Evolutionary conservation across 1,139 yeast species (phyloP), one percentile per base, ranked within the genome.

Genomic region (Suhomyces guaymorum): DNA sequence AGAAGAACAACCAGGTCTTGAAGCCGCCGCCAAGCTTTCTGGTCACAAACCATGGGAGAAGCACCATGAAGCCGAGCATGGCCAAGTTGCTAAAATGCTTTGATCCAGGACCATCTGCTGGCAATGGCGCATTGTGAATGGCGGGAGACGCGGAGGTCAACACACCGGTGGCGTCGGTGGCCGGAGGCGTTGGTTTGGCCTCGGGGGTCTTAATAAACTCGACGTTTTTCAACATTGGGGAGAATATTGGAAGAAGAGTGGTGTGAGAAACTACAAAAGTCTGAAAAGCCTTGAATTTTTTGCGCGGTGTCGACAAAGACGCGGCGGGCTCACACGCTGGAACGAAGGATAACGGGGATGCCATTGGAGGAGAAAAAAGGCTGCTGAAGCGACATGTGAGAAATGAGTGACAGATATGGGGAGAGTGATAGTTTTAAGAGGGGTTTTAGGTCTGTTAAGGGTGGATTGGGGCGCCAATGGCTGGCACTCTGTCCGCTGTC

Each of bases 101-200:
- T 26, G 89, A 72, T 17, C 95, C 90, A 5, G 96, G 88, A 27
- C 96, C 97, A 59, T 88, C 97, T 6, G 95, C 96, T 24, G 95
- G 89, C 46, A 87, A 70, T 15, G 90, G 90, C 8, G 94, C 95
- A 58, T 88, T 88, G 51, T 82, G 77, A 57, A 88, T 88, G 9
- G 94, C 67, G 22, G 95, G 95, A 33, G 72, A 62, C 31, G 65
- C 78, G 28, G 85, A 77, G 42, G 89, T 81, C 49, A 69, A 61
- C 31, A 82, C 75, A 12, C 92, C 92, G 41, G 66, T 66, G 38
- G 61, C 74, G 26, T 63, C 64, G 25, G 73, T 54, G 11, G 78
- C 66, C 23, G 77, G 66, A 34, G 70, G 76, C 36, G 57, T 56
- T 35, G 75, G 66, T 15, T 74, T 68, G 27, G 75, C 75, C 32